Evolutionary conservation across 176 grass and related monocot species (phyloP).

Genomic region (Dendrocalamus sinicus): DNA sequence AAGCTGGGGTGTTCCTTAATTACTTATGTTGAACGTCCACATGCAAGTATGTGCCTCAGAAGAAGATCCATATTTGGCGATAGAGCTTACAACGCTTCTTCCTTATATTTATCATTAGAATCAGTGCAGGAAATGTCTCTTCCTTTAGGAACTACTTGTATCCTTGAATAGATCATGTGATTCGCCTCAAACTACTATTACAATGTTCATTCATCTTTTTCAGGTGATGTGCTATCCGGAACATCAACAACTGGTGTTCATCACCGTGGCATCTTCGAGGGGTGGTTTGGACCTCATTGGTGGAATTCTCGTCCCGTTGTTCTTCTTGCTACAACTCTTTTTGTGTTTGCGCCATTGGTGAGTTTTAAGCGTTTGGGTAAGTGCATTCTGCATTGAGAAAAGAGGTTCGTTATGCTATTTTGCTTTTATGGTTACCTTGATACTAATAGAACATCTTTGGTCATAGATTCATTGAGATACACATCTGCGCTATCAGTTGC

Average conservation of each 20-base stretch:
- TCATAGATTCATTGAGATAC: conserved; percentile 79
- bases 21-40: neutral
- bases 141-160: conserved; percentile 13
- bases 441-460: conserved; percentile 42
- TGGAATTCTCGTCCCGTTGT: conserved; percentile 82
- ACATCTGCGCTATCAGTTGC: conserved; percentile 88
- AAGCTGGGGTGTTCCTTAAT: neutral
- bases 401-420: neutral
- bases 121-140: neutral
- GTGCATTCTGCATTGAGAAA: conserved; percentile 21
- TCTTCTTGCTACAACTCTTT: conserved; percentile 74
- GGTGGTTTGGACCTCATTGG: conserved; percentile 87
- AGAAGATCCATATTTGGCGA: neutral
- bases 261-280: conserved; percentile 86
- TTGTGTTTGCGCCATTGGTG: conserved; percentile 87
- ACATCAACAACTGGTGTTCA: conserved; percentile 72
- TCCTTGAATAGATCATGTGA: neutral
- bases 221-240: conserved; percentile 93
- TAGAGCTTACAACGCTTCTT: neutral
- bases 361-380: conserved; percentile 87
- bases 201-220: conserved; percentile 1
- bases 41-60: neutral
- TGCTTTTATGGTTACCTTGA: neutral
- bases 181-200: neutral
- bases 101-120: neutral